These are phyloP conservation scores for Lepidium didymum DNA, from an alignment of 345 rosid species.

Conservation along the genomic window DNA sequence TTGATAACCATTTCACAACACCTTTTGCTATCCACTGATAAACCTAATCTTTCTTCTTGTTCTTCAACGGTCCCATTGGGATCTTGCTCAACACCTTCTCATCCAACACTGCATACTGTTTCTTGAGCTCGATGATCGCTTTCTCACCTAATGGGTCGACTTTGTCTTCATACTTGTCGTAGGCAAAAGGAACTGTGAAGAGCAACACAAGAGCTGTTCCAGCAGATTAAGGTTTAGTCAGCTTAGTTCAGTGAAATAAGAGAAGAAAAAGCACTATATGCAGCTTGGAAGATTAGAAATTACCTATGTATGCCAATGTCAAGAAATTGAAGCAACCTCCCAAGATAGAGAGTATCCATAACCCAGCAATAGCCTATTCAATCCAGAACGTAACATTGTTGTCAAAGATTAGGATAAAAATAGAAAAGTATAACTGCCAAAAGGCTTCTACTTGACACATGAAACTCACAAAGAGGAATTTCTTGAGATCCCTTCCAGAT, in stretches of 20 bases:
- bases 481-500: constrained; percentile 91
- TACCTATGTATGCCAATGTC: constrained; percentile 75
- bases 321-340: constrained; percentile 72
- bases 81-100: constrained; percentile 72
- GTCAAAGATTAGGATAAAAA: not conserved
- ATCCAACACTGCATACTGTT: constrained; percentile 69
- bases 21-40: not conserved
- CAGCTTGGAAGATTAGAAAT: not conserved
- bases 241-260: not conserved
- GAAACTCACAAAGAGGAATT: constrained; percentile 68
- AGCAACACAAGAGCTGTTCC: constrained; percentile 58
- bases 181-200: constrained; percentile 59
- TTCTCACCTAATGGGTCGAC: constrained; percentile 76
- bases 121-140: constrained; percentile 66
- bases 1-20: constrained; percentile 25
- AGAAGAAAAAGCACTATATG: not conserved
- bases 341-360: constrained; percentile 63
- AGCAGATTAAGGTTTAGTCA: not conserved
- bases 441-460: not conserved
- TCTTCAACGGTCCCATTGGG: constrained; percentile 59
- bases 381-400: not conserved
- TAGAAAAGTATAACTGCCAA: not conserved
- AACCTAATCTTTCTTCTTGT: constrained; percentile 61
- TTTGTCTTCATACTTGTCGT: constrained; percentile 85
- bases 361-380: constrained; percentile 59